Percentiles rank a stretch among this genome's conserved stretches.
These are phyloP conservation scores for Alternaria ventricosa DNA, from an alignment of 2,329 filamentous ascomycete genomes.

Conservation along the genomic window DNA sequence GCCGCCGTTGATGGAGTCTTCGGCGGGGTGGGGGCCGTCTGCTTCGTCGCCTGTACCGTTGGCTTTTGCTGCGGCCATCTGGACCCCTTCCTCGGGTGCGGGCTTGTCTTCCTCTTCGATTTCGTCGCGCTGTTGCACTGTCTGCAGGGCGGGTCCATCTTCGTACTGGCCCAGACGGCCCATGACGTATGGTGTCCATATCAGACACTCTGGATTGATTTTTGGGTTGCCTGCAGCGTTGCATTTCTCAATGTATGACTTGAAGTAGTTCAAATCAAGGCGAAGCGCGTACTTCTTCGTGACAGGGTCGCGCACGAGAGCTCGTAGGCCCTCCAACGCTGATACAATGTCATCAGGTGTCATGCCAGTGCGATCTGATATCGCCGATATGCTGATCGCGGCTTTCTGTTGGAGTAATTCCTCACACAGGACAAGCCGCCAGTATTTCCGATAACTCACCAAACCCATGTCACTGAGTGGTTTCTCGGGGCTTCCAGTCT, in stretches of 20 bases:
- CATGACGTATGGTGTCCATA: slow-evolving; percentile 98
- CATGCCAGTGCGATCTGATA: slow-evolving; percentile 91
- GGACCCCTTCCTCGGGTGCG: slow-evolving; percentile 53
- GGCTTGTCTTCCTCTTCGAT: slow-evolving; percentile 56
- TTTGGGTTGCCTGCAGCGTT: slow-evolving; percentile 87
- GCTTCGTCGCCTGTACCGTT: slow-evolving; percentile 29
- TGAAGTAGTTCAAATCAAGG: slow-evolving; percentile 84
- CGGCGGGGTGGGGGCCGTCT: slow-evolving; percentile 27
- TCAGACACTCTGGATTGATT: slow-evolving; percentile 78
- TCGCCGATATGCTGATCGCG: slow-evolving; percentile 64
- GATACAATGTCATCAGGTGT: slow-evolving; percentile 96
- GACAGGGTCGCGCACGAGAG: slow-evolving; percentile 85
- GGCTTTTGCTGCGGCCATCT: slow-evolving; percentile 42
- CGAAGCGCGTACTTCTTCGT: slow-evolving; percentile 90
- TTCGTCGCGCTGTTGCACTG: slow-evolving; percentile 86
- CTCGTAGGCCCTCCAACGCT: slow-evolving; percentile 86
- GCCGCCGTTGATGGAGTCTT: slow-evolving; percentile 39
- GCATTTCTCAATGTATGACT: slow-evolving; percentile 86
- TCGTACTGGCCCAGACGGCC: slow-evolving; percentile 85
- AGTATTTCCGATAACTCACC: slow-evolving; percentile 97
- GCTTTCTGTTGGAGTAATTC: slow-evolving; percentile 73
- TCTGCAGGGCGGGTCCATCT: slow-evolving; percentile 78
- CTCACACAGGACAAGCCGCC: slow-evolving; percentile 86
- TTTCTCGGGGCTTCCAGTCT: slow-evolving; percentile 96
- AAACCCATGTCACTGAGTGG: slow-evolving; percentile 97